Conservation (phyloP, 2,329 filamentous ascomycete species). For the Colletotrichum abscissum region DNA sequence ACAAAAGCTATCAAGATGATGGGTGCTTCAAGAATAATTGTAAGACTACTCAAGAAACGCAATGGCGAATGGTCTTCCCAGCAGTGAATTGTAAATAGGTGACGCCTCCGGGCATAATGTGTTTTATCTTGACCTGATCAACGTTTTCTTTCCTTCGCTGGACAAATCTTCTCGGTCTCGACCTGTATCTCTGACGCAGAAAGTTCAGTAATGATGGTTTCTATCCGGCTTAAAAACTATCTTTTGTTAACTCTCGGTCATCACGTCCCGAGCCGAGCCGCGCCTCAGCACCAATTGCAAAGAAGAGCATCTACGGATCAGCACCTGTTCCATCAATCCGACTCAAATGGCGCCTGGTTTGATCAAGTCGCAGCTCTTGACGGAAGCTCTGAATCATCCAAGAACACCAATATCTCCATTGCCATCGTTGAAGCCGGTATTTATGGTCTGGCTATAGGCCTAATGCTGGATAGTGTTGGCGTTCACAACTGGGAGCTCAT, state of each 20-base stretch:
- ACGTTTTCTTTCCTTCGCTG: too few species aligned
- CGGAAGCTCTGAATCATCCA: conserved; percentile 38
- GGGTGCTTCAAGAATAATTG: too few species aligned
- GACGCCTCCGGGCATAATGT: too few species aligned
- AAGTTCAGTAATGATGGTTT: too few species aligned
- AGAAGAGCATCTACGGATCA: neutral
- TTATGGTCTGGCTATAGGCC: conserved; percentile 66
- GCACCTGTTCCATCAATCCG: conserved; percentile 36
- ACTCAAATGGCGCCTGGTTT: conserved; percentile 52
- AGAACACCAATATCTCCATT: conserved; percentile 43
- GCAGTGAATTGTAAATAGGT: too few species aligned
- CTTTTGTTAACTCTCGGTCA: neutral
- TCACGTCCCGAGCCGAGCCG: neutral
- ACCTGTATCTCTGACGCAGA: too few species aligned
- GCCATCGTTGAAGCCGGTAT: conserved; percentile 71
- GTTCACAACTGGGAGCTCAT: conserved; percentile 68
- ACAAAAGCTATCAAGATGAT: too few species aligned
- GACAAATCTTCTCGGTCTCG: too few species aligned
- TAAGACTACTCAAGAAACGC: too few species aligned
- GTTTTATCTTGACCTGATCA: too few species aligned
- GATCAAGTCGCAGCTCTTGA: conserved; percentile 50
- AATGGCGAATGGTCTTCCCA: too few species aligned
- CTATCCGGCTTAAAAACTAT: too few species aligned
- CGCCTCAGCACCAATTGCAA: neutral
- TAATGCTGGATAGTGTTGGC: conserved; percentile 58